Evolutionary conservation across 257 asterid species (phyloP), one percentile per base, ranked within the genome.

Genomic region (Fraxinus anomala): DNA sequence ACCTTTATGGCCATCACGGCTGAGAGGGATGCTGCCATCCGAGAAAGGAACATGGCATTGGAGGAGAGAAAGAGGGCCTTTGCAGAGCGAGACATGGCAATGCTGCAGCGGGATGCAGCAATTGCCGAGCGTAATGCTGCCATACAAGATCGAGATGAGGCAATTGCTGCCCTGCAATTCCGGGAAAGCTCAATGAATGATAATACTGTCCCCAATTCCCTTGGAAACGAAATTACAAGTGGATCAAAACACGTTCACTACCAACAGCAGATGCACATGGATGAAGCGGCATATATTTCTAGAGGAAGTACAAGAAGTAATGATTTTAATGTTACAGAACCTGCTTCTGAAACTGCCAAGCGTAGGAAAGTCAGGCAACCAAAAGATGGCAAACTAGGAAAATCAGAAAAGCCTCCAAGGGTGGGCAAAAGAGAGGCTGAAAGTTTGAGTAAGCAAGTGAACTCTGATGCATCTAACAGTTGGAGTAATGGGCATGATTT

Each of bases 1-100:
- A 92, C 97, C 78, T 94, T 86, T 79, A 91, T 94, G 97, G 88
- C 98, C 87, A 91, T 94, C 88, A 91, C 87, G 88, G 92, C 97
- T 30, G 97, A 92, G 88, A 88, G 97, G 88, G 97, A 94, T 86
- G 97, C 97, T 26, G 98, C 98, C 74, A 92, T 94, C 79, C 88
- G 91, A 33, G 98, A 94, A 80, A 87, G 96, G 83, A 94, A 94
- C 87, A 87, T 94, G 97, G 98, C 98, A n/a, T 73, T 94, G 72
- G 97, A 92, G 82, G 98, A 94, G 92, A 88, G 97, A 76, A 94
- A 91, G 86, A 87, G 94, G 75, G 98, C 97, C 65, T 92, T 92
- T 67, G 89, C 94, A 24, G 98, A 94, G 89, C 86, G 97, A 77
- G 98, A 94, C 82, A 90, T 91, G 93, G 97, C 98, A 44, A 89